phyloP scores from a whole-genome alignment of 2,329 filamentous ascomycete species.

The Cyphellophora europaea region DNA sequence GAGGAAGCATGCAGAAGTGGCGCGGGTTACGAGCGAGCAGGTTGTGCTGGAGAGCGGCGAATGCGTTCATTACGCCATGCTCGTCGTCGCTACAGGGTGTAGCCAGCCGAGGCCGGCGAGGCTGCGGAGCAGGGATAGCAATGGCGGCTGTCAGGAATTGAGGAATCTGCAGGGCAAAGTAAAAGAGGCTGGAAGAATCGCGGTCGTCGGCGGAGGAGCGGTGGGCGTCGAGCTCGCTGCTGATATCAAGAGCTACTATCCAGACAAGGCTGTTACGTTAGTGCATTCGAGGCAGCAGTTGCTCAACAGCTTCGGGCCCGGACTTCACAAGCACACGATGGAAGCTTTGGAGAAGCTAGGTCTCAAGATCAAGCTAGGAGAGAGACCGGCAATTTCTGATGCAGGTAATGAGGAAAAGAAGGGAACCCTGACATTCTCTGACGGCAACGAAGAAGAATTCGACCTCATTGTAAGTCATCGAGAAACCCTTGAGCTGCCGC shows the following conservation, averaged over 20 bases:
- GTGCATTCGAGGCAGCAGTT: conserved; percentile 34
- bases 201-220: conserved; percentile 36
- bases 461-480: conserved; percentile 10
- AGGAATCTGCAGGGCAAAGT: conserved; percentile 21
- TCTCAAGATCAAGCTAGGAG: conserved; percentile 13
- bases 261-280: conserved; percentile 36
- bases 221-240: conserved; percentile 43
- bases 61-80: conserved; percentile 43
- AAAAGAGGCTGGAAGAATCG: conserved; percentile 36
- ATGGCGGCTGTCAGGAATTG: conserved; percentile 4
- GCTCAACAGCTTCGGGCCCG: conserved; percentile 15
- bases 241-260: conserved; percentile 39
- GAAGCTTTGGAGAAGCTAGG: conserved; percentile 14
- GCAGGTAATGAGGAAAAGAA: conserved; percentile 6
- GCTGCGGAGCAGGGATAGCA: too few relatives aligned
- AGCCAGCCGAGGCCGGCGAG: conserved; percentile 14
- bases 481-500: background rate
- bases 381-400: conserved; percentile 8
- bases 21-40: conserved; percentile 25
- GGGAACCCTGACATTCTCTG: conserved; percentile 8
- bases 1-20: conserved; percentile 37
- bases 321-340: conserved; percentile 10
- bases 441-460: conserved; percentile 7
- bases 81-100: conserved; percentile 51
- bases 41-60: conserved; percentile 36